A percentile compares a stretch with the other conserved stretches of the same genome.
Evolutionary conservation across 371 early-diverging fungal species (phyloP).

Genomic region (Basidiobolus meristosporus): DNA sequence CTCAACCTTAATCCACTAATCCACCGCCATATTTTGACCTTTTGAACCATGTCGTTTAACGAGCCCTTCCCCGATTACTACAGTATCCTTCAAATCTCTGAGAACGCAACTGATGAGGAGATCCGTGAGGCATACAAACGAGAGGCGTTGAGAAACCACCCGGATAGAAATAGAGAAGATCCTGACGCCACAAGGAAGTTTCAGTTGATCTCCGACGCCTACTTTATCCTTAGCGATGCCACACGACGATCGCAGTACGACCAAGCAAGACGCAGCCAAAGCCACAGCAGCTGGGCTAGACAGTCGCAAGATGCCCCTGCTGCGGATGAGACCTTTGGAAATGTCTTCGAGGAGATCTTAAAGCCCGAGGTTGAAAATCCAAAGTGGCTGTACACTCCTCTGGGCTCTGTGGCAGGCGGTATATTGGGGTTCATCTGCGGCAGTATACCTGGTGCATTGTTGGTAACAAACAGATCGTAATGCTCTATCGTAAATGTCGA

Average conservation of each 20-base stretch:
- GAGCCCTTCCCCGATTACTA: conserved; percentile 22
- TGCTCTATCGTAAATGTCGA: too few relatives aligned
- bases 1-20: too few relatives aligned
- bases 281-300: conserved; percentile 1
- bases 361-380: conserved; percentile 20
- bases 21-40: too few relatives aligned
- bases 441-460: conserved; percentile 28
- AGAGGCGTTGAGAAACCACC: conserved; percentile 25
- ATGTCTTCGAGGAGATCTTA: conserved; percentile 38
- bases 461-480: too few relatives aligned
- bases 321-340: conserved; percentile 20
- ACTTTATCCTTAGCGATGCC: conserved; percentile 23
- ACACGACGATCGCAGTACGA: conserved; percentile 23
- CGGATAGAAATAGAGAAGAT: conserved; percentile 15
- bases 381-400: conserved; percentile 13
- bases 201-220: conserved; percentile 37
- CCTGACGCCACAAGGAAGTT: conserved; percentile 20
- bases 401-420: conserved; percentile 24
- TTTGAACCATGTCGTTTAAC: too few relatives aligned
- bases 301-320: conserved; percentile 9
- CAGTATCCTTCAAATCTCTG: conserved; percentile 10
- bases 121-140: conserved; percentile 32
- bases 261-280: conserved; percentile 6
- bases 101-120: conserved; percentile 9
- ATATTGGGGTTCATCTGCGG: conserved; percentile 35